A percentile compares a stretch with the other conserved stretches of the same genome.
These are phyloP conservation scores for Schwanniomyces yamadae DNA, from an alignment of 805 yeast species.

Conservation along the genomic window DNA sequence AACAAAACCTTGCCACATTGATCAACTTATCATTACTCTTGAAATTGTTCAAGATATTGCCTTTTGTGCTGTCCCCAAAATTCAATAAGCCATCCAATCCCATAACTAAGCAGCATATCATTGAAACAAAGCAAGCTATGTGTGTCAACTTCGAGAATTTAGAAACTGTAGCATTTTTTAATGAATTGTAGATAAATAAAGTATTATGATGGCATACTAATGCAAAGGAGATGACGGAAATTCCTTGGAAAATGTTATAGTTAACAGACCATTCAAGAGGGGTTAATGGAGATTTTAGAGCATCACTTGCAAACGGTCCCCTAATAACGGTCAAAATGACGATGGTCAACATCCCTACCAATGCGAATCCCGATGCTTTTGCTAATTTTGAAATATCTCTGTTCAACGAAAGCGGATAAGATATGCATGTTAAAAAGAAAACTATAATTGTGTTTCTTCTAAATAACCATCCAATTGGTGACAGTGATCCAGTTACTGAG, in stretches of 20 bases:
- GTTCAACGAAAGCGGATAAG: constrained; percentile 80
- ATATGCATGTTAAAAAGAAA: constrained; percentile 65
- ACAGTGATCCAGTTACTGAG: constrained; percentile 27
- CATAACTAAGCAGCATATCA: constrained; percentile 73
- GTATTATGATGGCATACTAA: constrained; percentile 95
- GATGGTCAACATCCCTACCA: constrained; percentile 79
- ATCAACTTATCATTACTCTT: constrained; percentile 70
- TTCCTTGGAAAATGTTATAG: constrained; percentile 76
- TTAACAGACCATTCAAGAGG: constrained; percentile 52
- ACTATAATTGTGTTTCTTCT: constrained; percentile 70
- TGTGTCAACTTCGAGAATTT: constrained; percentile 79
- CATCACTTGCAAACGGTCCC: constrained; percentile 60
- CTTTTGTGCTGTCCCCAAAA: constrained; percentile 77
- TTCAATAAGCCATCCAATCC: constrained; percentile 76
- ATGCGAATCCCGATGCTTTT: constrained; percentile 81
- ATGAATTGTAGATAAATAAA: constrained; percentile 81
- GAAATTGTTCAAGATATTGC: constrained; percentile 86
- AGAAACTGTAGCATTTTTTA: constrained; percentile 71
- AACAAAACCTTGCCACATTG: constrained; percentile 85
- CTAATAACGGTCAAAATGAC: constrained; percentile 68
- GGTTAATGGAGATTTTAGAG: constrained; percentile 49
- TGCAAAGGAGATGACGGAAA: constrained; percentile 93
- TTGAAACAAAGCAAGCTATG: constrained; percentile 76
- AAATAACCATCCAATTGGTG: constrained; percentile 50
- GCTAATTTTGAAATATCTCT: constrained; percentile 83